Percentiles rank a stretch among this genome's conserved stretches.
Conservation (phyloP, 2,329 filamentous ascomycete genomes). For the Fusarium acutatum region DNA sequence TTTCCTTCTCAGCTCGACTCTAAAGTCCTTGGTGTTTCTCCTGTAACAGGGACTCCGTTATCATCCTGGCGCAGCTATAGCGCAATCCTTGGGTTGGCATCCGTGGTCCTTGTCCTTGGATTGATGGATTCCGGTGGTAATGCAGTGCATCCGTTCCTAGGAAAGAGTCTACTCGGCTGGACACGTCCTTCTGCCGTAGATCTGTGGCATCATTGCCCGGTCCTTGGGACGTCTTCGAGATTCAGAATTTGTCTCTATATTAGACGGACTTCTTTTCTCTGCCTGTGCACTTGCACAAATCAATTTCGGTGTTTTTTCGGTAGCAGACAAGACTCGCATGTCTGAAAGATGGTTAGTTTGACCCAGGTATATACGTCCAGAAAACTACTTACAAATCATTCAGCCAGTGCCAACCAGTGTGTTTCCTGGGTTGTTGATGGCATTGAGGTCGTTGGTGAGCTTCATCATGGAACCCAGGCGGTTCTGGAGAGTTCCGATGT, state of each 20-base stretch:
- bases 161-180: slow-evolving; percentile 24
- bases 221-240: slow-evolving; percentile 31
- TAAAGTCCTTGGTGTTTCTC: slow-evolving; percentile 18
- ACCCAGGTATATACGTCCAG: not conserved
- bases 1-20: slow-evolving; percentile 19
- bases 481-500: slow-evolving; percentile 60
- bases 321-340: slow-evolving; percentile 39
- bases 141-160: slow-evolving; percentile 24
- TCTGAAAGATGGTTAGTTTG: slow-evolving; percentile 21
- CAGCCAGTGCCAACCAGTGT: slow-evolving; percentile 44
- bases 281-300: slow-evolving; percentile 38
- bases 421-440: slow-evolving; percentile 35
- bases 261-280: slow-evolving; percentile 34
- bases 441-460: slow-evolving; percentile 50
- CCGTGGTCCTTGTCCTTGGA: slow-evolving; percentile 22
- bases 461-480: slow-evolving; percentile 62
- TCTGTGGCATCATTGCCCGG: slow-evolving; percentile 28
- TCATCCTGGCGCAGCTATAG: slow-evolving; percentile 25
- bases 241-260: slow-evolving; percentile 35
- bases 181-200: slow-evolving; percentile 30
- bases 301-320: slow-evolving; percentile 25
- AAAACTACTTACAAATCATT: slow-evolving; percentile 38
- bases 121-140: slow-evolving; percentile 32
- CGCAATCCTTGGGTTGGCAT: slow-evolving; percentile 24
- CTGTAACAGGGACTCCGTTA: slow-evolving; percentile 10